Evolutionary conservation across 139 green algal genomes (phyloP).

Genomic region (Chlorella sp.): DNA sequence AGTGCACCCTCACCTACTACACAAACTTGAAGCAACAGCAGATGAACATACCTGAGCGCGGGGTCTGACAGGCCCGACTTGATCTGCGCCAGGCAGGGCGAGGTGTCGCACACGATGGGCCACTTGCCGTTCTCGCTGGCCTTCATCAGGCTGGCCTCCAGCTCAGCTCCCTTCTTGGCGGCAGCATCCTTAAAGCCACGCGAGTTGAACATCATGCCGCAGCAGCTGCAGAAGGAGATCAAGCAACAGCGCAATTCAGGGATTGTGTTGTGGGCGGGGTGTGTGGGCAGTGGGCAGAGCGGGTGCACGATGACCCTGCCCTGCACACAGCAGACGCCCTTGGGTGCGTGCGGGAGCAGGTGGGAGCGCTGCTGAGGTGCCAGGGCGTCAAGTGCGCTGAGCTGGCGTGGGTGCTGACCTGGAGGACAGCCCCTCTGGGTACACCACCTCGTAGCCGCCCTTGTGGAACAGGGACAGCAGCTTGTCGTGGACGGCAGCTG

Average conservation of each 20-base stretch:
- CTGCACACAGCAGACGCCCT: background rate
- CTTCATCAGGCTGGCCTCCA: conserved; percentile 87
- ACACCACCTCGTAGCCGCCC: conserved; percentile 82
- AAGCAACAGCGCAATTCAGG: too few relatives aligned
- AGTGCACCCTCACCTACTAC: too few relatives aligned
- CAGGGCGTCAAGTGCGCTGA: too few relatives aligned
- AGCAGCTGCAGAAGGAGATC: conserved; percentile 67
- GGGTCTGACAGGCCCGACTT: conserved; percentile 81
- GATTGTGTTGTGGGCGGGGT: too few relatives aligned
- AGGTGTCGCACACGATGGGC: conserved; percentile 95
- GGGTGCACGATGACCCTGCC: too few relatives aligned
- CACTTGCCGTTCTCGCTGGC: conserved; percentile 85
- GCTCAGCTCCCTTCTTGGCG: conserved; percentile 62
- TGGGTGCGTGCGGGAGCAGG: too few relatives aligned
- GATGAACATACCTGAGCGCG: conserved; percentile 60
- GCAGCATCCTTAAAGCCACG: conserved; percentile 90
- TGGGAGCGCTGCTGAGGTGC: too few relatives aligned
- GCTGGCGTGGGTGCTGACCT: conserved; percentile 1
- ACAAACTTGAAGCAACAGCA: too few relatives aligned
- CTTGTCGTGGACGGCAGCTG: conserved; percentile 86
- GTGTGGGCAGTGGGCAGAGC: too few relatives aligned
- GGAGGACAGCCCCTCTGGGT: conserved; percentile 76
- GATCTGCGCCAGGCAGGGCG: conserved; percentile 89
- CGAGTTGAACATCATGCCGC: conserved; percentile 97
- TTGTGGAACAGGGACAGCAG: conserved; percentile 93